Conservation (phyloP, 2,329 filamentous ascomycete species). For the Proliferodiscus dingleyae region DNA sequence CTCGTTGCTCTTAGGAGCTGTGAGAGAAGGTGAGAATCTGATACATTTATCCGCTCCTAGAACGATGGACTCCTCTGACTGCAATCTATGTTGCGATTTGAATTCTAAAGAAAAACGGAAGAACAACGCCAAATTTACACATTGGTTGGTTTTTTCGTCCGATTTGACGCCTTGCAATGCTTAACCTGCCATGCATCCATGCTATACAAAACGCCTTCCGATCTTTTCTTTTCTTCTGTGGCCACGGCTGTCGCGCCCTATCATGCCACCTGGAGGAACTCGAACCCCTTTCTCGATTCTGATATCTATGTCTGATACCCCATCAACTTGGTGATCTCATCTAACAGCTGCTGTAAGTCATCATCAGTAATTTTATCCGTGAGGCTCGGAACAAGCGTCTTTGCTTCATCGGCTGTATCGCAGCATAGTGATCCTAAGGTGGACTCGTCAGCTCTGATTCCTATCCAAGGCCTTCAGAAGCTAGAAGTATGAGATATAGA, state of each 20-base stretch:
- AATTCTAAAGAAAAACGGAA: not conserved
- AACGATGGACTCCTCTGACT: not conserved
- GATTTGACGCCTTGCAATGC: constrained; percentile 6
- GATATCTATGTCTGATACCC: constrained; percentile 21
- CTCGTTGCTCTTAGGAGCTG: no score
- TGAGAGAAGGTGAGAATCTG: no score
- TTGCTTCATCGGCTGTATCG: constrained; percentile 89
- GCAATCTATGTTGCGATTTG: not conserved
- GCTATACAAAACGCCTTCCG: constrained; percentile 3
- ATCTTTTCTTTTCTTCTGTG: constrained; percentile 4
- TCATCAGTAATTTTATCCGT: constrained; percentile 87
- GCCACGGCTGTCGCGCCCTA: no score
- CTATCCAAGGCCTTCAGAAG: not conserved
- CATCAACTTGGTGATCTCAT: constrained; percentile 80
- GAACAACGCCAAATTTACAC: not conserved
- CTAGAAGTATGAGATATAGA: not conserved
- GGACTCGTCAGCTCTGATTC: constrained; percentile 10
- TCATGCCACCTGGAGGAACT: not conserved
- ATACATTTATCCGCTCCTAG: not conserved
- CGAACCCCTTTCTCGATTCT: not conserved
- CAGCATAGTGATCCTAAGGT: constrained; percentile 81
- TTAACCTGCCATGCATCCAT: constrained; percentile 1
- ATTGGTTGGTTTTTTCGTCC: not conserved
- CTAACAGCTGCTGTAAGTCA: constrained; percentile 79
- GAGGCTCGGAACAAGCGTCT: constrained; percentile 87